Evolutionary conservation across 805 yeast genomes (phyloP).

Genomic region (Starmera pachycereana): DNA sequence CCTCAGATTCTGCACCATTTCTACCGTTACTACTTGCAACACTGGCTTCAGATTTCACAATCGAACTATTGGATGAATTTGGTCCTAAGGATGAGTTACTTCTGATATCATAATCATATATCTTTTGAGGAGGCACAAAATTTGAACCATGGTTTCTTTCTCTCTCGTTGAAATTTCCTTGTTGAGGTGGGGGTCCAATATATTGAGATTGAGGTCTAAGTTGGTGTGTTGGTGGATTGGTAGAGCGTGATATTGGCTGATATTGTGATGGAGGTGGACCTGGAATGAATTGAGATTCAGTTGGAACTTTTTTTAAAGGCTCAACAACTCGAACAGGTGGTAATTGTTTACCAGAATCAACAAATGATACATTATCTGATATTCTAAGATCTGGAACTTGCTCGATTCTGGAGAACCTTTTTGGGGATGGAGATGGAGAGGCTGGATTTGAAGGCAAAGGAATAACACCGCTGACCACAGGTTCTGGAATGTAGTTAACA

Average conservation of each 20-base stretch:
- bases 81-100: no score
- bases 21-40: no score
- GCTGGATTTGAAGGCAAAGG: neutral
- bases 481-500: neutral
- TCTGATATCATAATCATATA: no score
- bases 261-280: conserved; percentile 1
- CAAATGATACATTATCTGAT: neutral
- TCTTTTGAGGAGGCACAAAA: no score
- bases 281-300: neutral
- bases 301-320: neutral
- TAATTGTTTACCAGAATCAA: neutral
- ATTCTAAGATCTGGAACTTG: neutral
- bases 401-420: neutral
- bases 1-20: no score
- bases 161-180: conserved; percentile 1
- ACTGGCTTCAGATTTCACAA: no score
- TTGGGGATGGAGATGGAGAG: neutral
- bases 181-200: neutral
- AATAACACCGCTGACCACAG: neutral
- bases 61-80: no score
- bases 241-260: neutral
- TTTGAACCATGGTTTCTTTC: no score
- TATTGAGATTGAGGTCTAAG: neutral
- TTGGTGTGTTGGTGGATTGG: neutral
- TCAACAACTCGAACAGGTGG: neutral